Percentiles rank a stretch among this genome's conserved stretches.
phyloP scores from a whole-genome alignment of 2,329 filamentous ascomycete genomes.

The Trichoderma simmonsii region DNA sequence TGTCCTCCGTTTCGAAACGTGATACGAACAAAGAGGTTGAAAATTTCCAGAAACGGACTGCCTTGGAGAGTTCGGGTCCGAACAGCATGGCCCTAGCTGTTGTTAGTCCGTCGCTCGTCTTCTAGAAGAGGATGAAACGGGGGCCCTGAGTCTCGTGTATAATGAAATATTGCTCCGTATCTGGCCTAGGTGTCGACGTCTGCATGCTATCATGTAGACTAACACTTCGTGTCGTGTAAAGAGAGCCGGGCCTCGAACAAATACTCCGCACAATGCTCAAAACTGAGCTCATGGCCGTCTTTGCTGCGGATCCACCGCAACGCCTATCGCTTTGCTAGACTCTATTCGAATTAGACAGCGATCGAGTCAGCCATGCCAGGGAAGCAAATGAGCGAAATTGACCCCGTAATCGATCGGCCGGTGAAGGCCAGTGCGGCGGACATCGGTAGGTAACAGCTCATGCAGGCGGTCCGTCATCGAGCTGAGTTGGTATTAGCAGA shows the following conservation, averaged over 20 bases:
- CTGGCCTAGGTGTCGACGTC: neutral
- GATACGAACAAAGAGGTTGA: neutral
- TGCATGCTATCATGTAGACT: conserved; percentile 22
- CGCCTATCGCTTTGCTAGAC: neutral
- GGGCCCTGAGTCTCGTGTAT: neutral
- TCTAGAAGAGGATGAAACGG: conserved; percentile 14
- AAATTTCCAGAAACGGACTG: neutral
- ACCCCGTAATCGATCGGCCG: neutral
- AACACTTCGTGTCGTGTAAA: neutral
- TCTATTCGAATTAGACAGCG: neutral
- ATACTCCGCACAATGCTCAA: conserved; percentile 4
- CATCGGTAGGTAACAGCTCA: conserved; percentile 3
- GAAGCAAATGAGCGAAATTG: conserved; percentile 23
- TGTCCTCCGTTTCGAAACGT: conserved; percentile 3
- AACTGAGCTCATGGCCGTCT: conserved; percentile 4
- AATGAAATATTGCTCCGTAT: neutral
- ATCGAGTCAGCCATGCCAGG: conserved; percentile 24
- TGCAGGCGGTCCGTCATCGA: neutral
- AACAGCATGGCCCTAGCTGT: neutral
- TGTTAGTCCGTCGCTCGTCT: neutral
- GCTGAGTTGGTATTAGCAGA: neutral
- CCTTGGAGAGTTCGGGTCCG: neutral
- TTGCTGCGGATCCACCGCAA: neutral
- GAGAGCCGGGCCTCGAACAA: neutral
- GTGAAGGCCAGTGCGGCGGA: conserved; percentile 8